phyloP scores from a whole-genome alignment of 2,329 filamentous ascomycete species.

The Aspergillus arachidicola region DNA sequence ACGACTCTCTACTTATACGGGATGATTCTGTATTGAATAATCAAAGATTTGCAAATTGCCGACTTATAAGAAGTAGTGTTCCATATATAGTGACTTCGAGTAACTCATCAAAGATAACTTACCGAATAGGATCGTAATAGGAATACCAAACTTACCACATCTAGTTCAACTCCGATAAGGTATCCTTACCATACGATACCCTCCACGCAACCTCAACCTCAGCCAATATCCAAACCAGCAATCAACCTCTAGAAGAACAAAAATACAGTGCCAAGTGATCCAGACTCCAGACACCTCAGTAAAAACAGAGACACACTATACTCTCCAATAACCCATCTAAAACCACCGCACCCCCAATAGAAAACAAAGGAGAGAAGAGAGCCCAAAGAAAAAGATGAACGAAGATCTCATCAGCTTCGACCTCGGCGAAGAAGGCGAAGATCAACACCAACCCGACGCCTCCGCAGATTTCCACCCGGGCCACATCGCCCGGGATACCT shows the following conservation, averaged over 20 bases:
- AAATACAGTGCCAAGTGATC: background rate
- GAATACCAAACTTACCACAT: background rate
- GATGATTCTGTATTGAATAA: slow-evolving; percentile 8
- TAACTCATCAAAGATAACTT: background rate
- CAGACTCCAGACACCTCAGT: too few species aligned
- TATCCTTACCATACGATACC: too few species aligned
- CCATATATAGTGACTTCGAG: too few species aligned
- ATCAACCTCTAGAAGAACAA: background rate
- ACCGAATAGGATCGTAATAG: background rate
- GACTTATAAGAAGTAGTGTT: background rate
- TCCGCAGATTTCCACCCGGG: slow-evolving; percentile 25
- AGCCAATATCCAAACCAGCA: too few species aligned
- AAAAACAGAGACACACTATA: background rate
- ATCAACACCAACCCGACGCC: background rate
- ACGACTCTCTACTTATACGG: background rate
- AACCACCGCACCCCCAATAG: too few species aligned
- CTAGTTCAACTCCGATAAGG: too few species aligned
- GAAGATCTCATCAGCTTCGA: background rate
- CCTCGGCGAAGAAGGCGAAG: background rate
- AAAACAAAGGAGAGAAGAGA: background rate
- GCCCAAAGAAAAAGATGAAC: background rate
- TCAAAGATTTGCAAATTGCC: background rate
- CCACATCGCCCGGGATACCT: slow-evolving; percentile 29
- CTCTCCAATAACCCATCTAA: background rate
- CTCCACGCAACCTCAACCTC: too few species aligned